Conservation (phyloP, 352 stramenopile genomes). For the Globisporangium recalcitrans region DNA sequence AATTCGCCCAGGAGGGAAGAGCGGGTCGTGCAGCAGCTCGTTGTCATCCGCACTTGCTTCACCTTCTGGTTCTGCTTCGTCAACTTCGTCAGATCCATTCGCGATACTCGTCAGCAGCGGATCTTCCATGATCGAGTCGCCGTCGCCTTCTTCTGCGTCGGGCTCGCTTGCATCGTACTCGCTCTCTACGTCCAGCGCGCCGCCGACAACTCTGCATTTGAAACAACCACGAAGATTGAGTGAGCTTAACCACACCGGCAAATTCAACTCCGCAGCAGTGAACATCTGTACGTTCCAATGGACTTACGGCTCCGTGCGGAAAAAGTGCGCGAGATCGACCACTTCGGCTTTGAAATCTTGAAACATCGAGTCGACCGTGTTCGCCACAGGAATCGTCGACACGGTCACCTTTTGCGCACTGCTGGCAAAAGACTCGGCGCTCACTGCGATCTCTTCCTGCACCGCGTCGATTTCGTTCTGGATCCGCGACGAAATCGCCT, state of each 20-base stretch:
- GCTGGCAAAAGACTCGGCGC: constrained; percentile 18
- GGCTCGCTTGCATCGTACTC: background rate
- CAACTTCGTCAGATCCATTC: background rate
- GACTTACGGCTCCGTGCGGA: constrained; percentile 1
- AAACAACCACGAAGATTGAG: background rate
- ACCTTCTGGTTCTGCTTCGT: background rate
- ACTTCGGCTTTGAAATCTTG: constrained; percentile 16
- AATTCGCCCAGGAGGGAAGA: constrained; percentile 68
- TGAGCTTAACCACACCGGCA: background rate
- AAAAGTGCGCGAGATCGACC: constrained; percentile 14
- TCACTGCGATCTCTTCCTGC: constrained; percentile 22
- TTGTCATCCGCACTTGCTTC: background rate
- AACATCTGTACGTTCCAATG: background rate
- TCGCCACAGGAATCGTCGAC: background rate
- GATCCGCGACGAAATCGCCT: constrained; percentile 34
- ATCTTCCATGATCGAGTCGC: constrained; percentile 1
- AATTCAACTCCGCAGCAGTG: background rate
- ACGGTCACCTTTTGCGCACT: constrained; percentile 8
- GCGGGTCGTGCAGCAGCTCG: constrained; percentile 42
- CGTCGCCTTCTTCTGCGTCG: constrained; percentile 6
- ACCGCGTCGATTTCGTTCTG: constrained; percentile 45
- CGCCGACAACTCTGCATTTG: background rate
- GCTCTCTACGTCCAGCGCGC: constrained; percentile 1
- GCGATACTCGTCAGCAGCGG: background rate
- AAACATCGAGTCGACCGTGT: constrained; percentile 16